phyloP scores from a whole-genome alignment of 176 grass and related monocot genomes.

The Luzula sylvatica region DNA sequence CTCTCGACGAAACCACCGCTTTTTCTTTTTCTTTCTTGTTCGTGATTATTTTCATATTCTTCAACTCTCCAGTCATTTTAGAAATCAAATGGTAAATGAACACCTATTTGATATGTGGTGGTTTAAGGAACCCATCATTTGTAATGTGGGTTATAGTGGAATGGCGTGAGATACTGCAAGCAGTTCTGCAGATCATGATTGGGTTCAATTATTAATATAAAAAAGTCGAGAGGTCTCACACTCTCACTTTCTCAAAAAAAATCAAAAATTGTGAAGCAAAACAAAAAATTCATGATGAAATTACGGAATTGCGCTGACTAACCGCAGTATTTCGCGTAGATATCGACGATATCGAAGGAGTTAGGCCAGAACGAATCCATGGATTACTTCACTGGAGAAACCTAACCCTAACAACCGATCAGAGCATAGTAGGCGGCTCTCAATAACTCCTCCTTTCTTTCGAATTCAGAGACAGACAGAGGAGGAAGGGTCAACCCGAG shows the following conservation, averaged over 20 bases:
- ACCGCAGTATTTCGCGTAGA: conserved; percentile 74
- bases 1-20: too few species aligned
- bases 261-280: background rate
- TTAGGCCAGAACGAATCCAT: conserved; percentile 25
- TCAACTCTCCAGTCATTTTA: too few species aligned
- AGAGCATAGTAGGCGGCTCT: background rate
- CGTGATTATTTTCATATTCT: too few species aligned
- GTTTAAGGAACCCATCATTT: background rate
- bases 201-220: conserved; percentile 4
- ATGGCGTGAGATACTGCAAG: background rate
- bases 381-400: background rate
- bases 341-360: conserved; percentile 47
- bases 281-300: background rate
- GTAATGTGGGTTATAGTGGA: background rate
- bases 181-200: conserved; percentile 6
- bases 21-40: too few species aligned
- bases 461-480: too few species aligned
- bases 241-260: background rate
- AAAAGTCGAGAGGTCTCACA: background rate
- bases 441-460: conserved; percentile 19
- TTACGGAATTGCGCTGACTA: conserved; percentile 18
- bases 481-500: conserved; percentile 8
- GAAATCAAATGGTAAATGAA: too few species aligned
- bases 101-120: too few species aligned
- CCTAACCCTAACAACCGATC: conserved; percentile 33